Percentiles rank a stretch among this genome's conserved stretches.
Evolutionary conservation across 2,329 filamentous ascomycete genomes (phyloP).

Genomic region (Fusarium chuoi): DNA sequence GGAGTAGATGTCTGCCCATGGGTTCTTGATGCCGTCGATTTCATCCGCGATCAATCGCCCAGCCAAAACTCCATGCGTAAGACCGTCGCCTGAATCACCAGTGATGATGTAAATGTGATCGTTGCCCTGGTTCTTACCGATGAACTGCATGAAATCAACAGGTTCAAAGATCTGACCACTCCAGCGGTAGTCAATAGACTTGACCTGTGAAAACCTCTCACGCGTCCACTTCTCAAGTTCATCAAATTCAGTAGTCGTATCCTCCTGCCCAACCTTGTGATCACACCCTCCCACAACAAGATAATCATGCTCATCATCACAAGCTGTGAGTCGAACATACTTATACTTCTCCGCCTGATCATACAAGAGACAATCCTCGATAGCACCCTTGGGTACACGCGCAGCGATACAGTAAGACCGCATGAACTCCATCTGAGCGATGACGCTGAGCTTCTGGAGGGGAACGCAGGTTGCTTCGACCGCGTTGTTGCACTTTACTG

Average conservation of each 20-base stretch:
- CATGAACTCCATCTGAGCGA: conserved; percentile 63
- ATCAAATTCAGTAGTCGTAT: conserved; percentile 56
- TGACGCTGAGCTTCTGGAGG: conserved; percentile 63
- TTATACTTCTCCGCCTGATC: conserved; percentile 65
- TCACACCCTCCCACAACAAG: conserved; percentile 66
- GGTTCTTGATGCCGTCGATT: conserved; percentile 60
- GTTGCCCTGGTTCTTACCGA: conserved; percentile 64
- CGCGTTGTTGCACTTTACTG: conserved; percentile 58
- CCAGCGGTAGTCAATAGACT: conserved; percentile 64
- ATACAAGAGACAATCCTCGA: conserved; percentile 66
- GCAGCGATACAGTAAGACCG: conserved; percentile 68
- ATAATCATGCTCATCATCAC: conserved; percentile 65
- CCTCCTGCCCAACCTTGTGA: conserved; percentile 67
- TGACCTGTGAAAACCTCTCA: conserved; percentile 61
- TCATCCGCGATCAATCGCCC: conserved; percentile 63
- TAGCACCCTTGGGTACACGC: conserved; percentile 60
- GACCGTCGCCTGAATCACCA: conserved; percentile 66
- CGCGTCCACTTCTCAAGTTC: conserved; percentile 65
- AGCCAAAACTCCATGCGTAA: conserved; percentile 66
- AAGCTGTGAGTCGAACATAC: conserved; percentile 63
- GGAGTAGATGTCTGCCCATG: conserved; percentile 61
- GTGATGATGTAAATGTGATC: conserved; percentile 65
- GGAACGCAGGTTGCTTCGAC: conserved; percentile 66
- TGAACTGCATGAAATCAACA: conserved; percentile 64
- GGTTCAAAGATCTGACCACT: conserved; percentile 68